phyloP scores from a whole-genome alignment of 305 asterid species.

The Stenogyne calaminthoides region DNA sequence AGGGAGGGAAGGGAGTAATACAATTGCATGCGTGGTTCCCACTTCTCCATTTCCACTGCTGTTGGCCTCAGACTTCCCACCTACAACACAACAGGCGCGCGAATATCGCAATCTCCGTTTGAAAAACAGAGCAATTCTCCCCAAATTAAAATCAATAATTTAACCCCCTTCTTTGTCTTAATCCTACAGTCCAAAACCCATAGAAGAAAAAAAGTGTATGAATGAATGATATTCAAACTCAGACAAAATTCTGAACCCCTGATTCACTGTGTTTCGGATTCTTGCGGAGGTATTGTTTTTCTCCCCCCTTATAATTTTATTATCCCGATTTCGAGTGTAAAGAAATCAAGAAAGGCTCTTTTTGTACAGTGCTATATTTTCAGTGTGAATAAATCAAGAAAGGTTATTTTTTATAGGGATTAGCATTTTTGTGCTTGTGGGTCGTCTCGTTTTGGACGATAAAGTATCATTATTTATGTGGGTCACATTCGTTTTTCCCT shows the following conservation, averaged over 20 bases:
- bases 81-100: slow-evolving; percentile 40
- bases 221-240: not conserved
- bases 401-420: slow-evolving; percentile 19
- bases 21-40: not conserved
- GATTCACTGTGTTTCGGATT: no score
- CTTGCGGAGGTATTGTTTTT: not conserved
- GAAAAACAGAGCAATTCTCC: slow-evolving; percentile 23
- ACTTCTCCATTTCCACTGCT: not conserved
- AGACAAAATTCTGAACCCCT: no score
- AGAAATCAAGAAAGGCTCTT: slow-evolving; percentile 27
- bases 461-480: slow-evolving; percentile 36
- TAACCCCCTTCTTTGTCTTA: slow-evolving; percentile 29
- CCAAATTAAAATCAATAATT: slow-evolving; percentile 13
- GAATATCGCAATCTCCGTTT: slow-evolving; percentile 50
- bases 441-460: slow-evolving; percentile 35
- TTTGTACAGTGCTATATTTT: not conserved
- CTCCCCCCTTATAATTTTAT: not conserved
- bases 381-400: slow-evolving; percentile 20
- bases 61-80: not conserved
- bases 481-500: slow-evolving; percentile 32
- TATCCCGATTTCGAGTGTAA: not conserved
- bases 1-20: no score
- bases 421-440: slow-evolving; percentile 32
- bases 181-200: slow-evolving; percentile 27
- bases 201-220: not conserved